These are phyloP conservation scores for Synchytrium microbalum DNA, from an alignment of 371 early-diverging fungal genomes.

Conservation along the genomic window DNA sequence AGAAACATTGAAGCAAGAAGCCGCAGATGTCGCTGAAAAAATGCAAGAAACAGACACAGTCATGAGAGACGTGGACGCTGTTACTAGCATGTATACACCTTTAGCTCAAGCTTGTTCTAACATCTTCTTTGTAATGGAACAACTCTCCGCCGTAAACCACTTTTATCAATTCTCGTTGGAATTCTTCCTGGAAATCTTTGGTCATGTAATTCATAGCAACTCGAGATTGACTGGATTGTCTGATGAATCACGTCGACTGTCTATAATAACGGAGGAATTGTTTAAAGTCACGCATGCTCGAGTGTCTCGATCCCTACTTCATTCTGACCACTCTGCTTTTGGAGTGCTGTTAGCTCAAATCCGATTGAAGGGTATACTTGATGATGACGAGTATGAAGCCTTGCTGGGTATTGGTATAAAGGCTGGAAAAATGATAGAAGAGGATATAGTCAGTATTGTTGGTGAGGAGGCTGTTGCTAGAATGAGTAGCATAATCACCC, in stretches of 20 bases:
- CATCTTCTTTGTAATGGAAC: constrained; percentile 94
- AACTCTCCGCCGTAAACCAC: constrained; percentile 76
- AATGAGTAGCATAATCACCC: constrained; percentile 41
- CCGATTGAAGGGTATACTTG: constrained; percentile 57
- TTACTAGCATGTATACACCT: constrained; percentile 82
- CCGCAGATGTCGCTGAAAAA: constrained; percentile 86
- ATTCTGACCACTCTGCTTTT: constrained; percentile 87
- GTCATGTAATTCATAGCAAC: constrained; percentile 74
- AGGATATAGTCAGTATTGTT: constrained; percentile 36
- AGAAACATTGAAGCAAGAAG: constrained; percentile 91
- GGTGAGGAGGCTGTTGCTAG: constrained; percentile 54
- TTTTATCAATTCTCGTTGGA: constrained; percentile 98
- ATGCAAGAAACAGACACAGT: constrained; percentile 90
- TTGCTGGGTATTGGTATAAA: constrained; percentile 51
- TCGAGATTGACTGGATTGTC: constrained; percentile 55
- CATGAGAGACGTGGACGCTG: constrained; percentile 91
- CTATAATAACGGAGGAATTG: constrained; percentile 69
- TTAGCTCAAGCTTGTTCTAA: constrained; percentile 86
- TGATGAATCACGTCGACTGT: constrained; percentile 67
- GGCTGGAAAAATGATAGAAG: constrained; percentile 7
- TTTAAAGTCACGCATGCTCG: constrained; percentile 77
- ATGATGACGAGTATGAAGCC: constrained; percentile 68
- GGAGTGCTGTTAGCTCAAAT: constrained; percentile 83
- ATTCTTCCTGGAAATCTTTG: constrained; percentile 92
- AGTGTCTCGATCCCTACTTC: constrained; percentile 74